phyloP scores from a whole-genome alignment of 1,139 yeast genomes.

The Suhomyces maxii region DNA sequence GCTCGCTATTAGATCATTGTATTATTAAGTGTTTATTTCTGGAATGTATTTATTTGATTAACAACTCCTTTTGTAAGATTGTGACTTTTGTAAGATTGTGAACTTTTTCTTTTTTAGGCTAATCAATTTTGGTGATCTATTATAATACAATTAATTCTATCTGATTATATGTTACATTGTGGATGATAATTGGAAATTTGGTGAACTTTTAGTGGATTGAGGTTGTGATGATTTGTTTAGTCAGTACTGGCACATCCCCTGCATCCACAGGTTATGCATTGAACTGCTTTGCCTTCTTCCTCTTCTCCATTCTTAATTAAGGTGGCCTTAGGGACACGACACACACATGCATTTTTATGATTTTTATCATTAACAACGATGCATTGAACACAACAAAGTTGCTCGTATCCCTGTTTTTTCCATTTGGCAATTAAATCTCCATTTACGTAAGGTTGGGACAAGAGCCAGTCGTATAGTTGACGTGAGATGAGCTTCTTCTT shows the following conservation, averaged over 20 bases:
- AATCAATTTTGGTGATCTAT: background rate
- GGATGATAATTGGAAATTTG: no score
- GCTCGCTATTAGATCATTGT: constrained; percentile 4
- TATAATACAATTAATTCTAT: no score
- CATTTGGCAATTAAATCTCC: constrained; percentile 80
- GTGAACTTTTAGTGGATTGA: background rate
- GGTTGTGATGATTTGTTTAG: constrained; percentile 21
- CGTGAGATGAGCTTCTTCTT: constrained; percentile 64
- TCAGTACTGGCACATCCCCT: constrained; percentile 86
- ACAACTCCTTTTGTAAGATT: no score
- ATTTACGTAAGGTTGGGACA: constrained; percentile 68
- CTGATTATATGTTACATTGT: no score
- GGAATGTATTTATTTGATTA: background rate
- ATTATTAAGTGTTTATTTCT: constrained; percentile 7
- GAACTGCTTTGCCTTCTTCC: constrained; percentile 37
- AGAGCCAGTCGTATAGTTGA: constrained; percentile 75
- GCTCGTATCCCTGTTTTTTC: constrained; percentile 89
- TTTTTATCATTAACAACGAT: constrained; percentile 64
- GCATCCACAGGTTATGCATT: constrained; percentile 88
- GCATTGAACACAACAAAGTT: constrained; percentile 80
- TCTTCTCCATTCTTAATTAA: constrained; percentile 33
- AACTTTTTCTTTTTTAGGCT: background rate
- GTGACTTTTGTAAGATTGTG: no score
- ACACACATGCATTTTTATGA: constrained; percentile 73
- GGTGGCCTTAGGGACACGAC: constrained; percentile 75